Conservation (phyloP, 352 stramenopile species). For the Pythium biforme region DNA sequence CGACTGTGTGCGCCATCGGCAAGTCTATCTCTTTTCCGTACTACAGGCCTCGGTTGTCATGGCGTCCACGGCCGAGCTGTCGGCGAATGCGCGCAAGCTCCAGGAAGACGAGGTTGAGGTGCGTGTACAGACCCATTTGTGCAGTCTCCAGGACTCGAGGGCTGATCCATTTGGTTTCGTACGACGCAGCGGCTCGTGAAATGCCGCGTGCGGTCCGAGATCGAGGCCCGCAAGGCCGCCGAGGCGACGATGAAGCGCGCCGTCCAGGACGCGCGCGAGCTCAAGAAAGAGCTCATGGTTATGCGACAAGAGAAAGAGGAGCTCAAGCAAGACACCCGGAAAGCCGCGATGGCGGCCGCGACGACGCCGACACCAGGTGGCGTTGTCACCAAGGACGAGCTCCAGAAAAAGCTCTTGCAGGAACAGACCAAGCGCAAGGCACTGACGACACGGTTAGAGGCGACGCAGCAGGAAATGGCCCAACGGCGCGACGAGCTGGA, state of each 20-base stretch:
- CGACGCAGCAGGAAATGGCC: slow-evolving; percentile 2
- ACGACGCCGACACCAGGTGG: slow-evolving; percentile 21
- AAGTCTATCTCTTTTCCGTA: too few species aligned
- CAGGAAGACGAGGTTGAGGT: slow-evolving; percentile 68
- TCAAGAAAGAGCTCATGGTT: slow-evolving; percentile 77
- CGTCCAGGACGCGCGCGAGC: slow-evolving; percentile 62
- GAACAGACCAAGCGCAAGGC: slow-evolving; percentile 27
- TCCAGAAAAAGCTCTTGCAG: slow-evolving; percentile 38
- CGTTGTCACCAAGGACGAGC: slow-evolving; percentile 27
- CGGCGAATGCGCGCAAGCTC: slow-evolving; percentile 48
- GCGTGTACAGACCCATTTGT: too few species aligned
- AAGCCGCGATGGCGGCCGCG: slow-evolving; percentile 12
- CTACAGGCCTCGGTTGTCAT: slow-evolving; percentile 13
- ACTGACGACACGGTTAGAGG: slow-evolving; percentile 8
- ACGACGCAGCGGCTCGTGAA: slow-evolving; percentile 58
- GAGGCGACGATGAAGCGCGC: slow-evolving; percentile 76
- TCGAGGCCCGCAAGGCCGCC: slow-evolving; percentile 65
- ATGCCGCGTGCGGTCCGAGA: slow-evolving; percentile 71
- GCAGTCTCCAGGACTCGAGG: too few species aligned
- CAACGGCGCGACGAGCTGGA: slow-evolving; percentile 14
- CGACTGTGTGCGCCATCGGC: too few species aligned
- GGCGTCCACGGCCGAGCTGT: slow-evolving; percentile 32
- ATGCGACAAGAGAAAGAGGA: slow-evolving; percentile 77
- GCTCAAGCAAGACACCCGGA: slow-evolving; percentile 28
- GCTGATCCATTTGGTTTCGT: too few species aligned